A percentile compares a stretch with the other conserved stretches of the same genome.
Conservation (phyloP, 805 yeast genomes). For the Teunomyces tritomae region DNA sequence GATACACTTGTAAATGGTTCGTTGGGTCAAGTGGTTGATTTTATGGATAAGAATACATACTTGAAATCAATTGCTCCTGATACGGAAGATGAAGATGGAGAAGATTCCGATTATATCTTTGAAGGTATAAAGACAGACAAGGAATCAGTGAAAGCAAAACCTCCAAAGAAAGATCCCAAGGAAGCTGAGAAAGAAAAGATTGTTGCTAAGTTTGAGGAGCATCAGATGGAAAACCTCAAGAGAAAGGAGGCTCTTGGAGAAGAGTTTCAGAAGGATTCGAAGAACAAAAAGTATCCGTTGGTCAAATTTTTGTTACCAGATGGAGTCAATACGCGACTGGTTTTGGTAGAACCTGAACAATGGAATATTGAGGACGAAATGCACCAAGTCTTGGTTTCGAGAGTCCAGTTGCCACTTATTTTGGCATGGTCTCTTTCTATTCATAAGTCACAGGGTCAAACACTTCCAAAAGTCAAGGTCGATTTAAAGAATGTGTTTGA, state of each 20-base stretch:
- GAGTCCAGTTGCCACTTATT: conserved; percentile 82
- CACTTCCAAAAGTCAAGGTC: conserved; percentile 71
- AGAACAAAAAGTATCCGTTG: conserved; percentile 58
- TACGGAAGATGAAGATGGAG: not conserved
- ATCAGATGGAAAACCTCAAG: conserved; percentile 26
- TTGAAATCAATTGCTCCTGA: conserved; percentile 16
- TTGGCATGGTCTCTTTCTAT: conserved; percentile 97
- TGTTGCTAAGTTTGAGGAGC: not conserved
- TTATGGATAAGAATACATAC: conserved; percentile 43
- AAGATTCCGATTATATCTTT: conserved; percentile 17
- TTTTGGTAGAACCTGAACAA: conserved; percentile 74
- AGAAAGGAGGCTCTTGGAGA: conserved; percentile 49
- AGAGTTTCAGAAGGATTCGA: conserved; percentile 43
- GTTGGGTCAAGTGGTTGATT: conserved; percentile 64
- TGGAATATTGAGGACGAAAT: conserved; percentile 79
- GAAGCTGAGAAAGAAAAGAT: conserved; percentile 1
- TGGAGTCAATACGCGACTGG: conserved; percentile 64
- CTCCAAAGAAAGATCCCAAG: not conserved
- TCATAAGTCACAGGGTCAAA: conserved; percentile 95
- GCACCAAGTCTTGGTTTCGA: conserved; percentile 62
- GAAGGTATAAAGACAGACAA: not conserved
- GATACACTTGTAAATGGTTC: conserved; percentile 75
- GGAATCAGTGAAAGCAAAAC: not conserved
- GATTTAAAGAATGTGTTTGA: conserved; percentile 78
- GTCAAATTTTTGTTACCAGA: conserved; percentile 75